Evolutionary conservation across 2,329 filamentous ascomycete species (phyloP).

Genomic region (Colletotrichum zoysiae): DNA sequence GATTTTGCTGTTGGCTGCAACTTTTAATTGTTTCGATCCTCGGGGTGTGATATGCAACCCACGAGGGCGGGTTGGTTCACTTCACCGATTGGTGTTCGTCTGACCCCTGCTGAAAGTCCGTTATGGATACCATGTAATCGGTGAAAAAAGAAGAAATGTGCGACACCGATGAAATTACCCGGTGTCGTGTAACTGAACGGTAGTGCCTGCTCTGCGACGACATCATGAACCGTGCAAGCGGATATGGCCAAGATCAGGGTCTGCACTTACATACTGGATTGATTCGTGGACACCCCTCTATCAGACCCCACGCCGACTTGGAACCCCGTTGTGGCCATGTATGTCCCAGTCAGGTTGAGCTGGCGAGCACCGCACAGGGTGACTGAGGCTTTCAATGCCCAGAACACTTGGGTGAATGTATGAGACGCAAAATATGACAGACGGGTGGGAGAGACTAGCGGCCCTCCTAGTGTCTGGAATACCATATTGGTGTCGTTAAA

Average conservation of each 20-base stretch:
- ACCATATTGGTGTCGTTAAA: constrained; percentile 13
- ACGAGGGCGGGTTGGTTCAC: background rate
- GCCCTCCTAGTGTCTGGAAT: constrained; percentile 9
- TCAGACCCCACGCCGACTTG: background rate
- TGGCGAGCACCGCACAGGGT: background rate
- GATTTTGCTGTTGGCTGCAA: background rate
- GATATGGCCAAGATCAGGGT: background rate
- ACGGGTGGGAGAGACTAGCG: constrained; percentile 17
- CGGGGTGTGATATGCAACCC: background rate
- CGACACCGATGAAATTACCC: constrained; percentile 2
- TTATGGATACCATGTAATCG: constrained; percentile 6
- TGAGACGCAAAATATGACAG: constrained; percentile 27
- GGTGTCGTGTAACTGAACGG: background rate
- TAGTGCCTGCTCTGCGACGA: background rate
- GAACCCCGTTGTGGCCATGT: background rate
- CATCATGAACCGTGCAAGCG: constrained; percentile 2
- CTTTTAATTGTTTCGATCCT: background rate
- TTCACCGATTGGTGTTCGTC: constrained; percentile 1
- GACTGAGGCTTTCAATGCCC: background rate
- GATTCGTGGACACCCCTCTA: background rate
- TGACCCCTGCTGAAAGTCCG: background rate
- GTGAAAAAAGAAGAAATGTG: constrained; percentile 24
- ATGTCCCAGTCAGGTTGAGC: background rate
- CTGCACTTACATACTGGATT: background rate
- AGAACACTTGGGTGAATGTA: background rate